A percentile compares a stretch with the other conserved stretches of the same genome.
These are phyloP conservation scores for Pseudotsuga menziesii DNA, from an alignment of 75 land plant species.

Conservation along the genomic window DNA sequence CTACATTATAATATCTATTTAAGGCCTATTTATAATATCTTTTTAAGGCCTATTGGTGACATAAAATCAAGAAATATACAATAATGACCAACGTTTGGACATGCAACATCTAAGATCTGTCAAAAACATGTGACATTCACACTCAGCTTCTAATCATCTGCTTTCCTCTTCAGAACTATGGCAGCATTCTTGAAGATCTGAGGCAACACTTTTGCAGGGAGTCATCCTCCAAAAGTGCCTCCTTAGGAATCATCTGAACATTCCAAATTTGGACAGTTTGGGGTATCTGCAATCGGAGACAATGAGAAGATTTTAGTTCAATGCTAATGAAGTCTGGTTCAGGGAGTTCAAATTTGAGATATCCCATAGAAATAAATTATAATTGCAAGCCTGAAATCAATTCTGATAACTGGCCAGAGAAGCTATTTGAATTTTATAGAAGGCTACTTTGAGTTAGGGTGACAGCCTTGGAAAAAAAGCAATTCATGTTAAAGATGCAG, in stretches of 20 bases:
- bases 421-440: too few species aligned
- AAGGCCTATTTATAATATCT: too few species aligned
- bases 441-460: too few species aligned
- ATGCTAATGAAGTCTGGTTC: too few species aligned
- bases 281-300: not conserved
- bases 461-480: not conserved
- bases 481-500: not conserved
- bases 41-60: too few species aligned
- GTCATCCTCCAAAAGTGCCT: not conserved
- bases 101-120: not conserved
- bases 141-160: not conserved
- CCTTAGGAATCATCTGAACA: not conserved
- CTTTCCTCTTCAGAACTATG: too few species aligned
- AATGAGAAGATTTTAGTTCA: not conserved
- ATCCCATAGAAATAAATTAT: not conserved
- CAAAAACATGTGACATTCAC: not conserved
- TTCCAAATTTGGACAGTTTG: slow-evolving; percentile 2
- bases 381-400: not conserved
- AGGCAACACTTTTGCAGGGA: too few species aligned
- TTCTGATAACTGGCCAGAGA: not conserved
- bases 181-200: too few species aligned
- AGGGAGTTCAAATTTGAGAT: too few species aligned
- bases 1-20: too few species aligned
- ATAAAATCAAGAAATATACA: too few species aligned
- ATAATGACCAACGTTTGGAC: too few species aligned